A percentile compares a stretch with the other conserved stretches of the same genome.
Evolutionary conservation across 305 asterid species (phyloP).

Genomic region (Rubia peregrina): DNA sequence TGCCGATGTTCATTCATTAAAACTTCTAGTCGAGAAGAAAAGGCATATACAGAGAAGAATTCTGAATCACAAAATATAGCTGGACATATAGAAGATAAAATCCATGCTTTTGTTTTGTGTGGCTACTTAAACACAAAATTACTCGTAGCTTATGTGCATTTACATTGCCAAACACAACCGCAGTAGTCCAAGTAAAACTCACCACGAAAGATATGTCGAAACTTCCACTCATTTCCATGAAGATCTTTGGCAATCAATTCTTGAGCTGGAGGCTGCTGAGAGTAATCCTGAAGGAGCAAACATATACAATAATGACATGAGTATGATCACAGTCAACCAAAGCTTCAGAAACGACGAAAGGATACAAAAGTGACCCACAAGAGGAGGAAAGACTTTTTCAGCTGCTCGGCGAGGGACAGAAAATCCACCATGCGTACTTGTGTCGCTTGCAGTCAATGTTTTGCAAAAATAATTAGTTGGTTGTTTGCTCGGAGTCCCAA

Average conservation of each 20-base stretch:
- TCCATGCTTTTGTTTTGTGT: neutral
- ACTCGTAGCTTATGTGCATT: neutral
- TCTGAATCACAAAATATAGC: neutral
- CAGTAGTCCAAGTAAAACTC: slow-evolving; percentile 15
- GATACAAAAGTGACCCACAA: slow-evolving; percentile 42
- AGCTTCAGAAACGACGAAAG: neutral
- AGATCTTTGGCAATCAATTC: slow-evolving; percentile 93
- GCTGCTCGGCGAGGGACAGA: slow-evolving; percentile 99
- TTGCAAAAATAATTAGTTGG: slow-evolving; percentile 91
- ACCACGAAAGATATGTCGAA: slow-evolving; percentile 93
- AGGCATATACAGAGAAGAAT: neutral
- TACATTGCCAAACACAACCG: neutral
- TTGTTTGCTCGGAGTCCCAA: slow-evolving; percentile 82
- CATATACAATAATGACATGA: slow-evolving; percentile 9
- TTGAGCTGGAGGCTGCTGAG: slow-evolving; percentile 88
- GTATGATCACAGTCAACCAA: slow-evolving; percentile 6
- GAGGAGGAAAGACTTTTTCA: slow-evolving; percentile 97
- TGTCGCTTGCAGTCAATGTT: slow-evolving; percentile 87
- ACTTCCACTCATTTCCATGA: slow-evolving; percentile 97
- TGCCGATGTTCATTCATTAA: neutral
- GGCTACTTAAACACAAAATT: neutral
- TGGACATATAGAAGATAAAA: neutral
- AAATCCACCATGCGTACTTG: slow-evolving; percentile 98
- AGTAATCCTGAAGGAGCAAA: slow-evolving; percentile 54
- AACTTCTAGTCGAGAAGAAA: neutral